A percentile compares a stretch with the other conserved stretches of the same genome.
phyloP scores from a whole-genome alignment of 1,284 basidiomycete species.

The Chalciporus sp. region DNA sequence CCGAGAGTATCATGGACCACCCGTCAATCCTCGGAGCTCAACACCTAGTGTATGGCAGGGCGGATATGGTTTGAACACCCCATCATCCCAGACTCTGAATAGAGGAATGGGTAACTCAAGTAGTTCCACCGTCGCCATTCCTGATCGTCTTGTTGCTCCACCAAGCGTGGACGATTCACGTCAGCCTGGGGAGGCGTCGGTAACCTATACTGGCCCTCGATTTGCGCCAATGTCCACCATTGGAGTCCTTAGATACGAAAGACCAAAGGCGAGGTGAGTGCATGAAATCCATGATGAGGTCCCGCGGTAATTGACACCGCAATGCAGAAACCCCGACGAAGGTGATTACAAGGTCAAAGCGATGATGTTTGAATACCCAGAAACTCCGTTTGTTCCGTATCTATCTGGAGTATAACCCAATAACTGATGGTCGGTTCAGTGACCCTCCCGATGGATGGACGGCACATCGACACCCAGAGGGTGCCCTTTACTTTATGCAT shows the following conservation, averaged over 20 bases:
- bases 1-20: constrained; percentile 23
- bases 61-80: neutral
- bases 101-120: neutral
- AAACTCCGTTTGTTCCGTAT: constrained; percentile 19
- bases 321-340: constrained; percentile 6
- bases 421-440: constrained; percentile 10
- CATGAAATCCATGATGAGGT: neutral
- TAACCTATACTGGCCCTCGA: neutral
- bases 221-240: constrained; percentile 20
- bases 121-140: neutral
- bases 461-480: constrained; percentile 31
- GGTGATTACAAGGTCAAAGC: constrained; percentile 15
- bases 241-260: constrained; percentile 19
- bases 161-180: constrained; percentile 14
- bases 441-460: constrained; percentile 25
- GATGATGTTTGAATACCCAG: constrained; percentile 21
- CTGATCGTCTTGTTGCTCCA: neutral
- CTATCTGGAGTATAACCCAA: neutral
- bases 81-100: neutral
- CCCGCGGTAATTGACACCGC: constrained; percentile 2
- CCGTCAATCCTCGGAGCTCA: constrained; percentile 12
- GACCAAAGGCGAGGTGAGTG: constrained; percentile 16
- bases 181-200: constrained; percentile 9
- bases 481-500: constrained; percentile 33
- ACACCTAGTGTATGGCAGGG: neutral